A percentile compares a stretch with the other conserved stretches of the same genome.
phyloP scores from a whole-genome alignment of 441 rosid species.

The Mallotus repandus region DNA sequence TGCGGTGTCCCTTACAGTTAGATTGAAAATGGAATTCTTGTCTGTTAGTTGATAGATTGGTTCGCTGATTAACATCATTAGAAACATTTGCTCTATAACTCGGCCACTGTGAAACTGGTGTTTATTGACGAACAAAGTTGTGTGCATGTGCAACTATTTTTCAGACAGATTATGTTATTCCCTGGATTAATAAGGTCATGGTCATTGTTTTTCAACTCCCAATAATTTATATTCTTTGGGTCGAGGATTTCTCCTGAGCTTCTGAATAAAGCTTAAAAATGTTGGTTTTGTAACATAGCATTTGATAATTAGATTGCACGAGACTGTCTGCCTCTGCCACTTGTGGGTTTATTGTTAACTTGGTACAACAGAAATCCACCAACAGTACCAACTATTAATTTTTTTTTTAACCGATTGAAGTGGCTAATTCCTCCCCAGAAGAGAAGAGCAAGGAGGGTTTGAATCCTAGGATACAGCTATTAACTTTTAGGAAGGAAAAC shows the following conservation, averaged over 20 bases:
- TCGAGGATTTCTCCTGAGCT: not conserved
- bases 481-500: not conserved
- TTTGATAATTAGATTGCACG: not conserved
- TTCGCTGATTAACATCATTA: slow-evolving; percentile 18
- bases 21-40: slow-evolving; percentile 27
- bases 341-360: not conserved
- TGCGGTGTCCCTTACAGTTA: slow-evolving; percentile 27
- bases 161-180: not conserved
- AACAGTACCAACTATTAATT: not conserved
- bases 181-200: slow-evolving; percentile 6
- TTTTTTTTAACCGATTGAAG: too few relatives aligned
- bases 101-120: slow-evolving; percentile 19
- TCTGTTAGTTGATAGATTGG: slow-evolving; percentile 15
- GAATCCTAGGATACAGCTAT: not conserved
- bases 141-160: slow-evolving; percentile 19
- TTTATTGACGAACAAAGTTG: slow-evolving; percentile 22
- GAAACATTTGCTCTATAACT: slow-evolving; percentile 24
- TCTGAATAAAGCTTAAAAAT: not conserved
- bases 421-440: too few relatives aligned
- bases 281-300: not conserved
- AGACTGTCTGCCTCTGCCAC: not conserved
- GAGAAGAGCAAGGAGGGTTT: too few relatives aligned
- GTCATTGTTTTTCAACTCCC: slow-evolving; percentile 3
- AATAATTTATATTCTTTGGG: not conserved
- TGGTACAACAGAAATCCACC: not conserved